Percentiles rank a stretch among this genome's conserved stretches.
These are phyloP conservation scores for Plantago rigida DNA, from an alignment of 305 asterid genomes.

Conservation along the genomic window DNA sequence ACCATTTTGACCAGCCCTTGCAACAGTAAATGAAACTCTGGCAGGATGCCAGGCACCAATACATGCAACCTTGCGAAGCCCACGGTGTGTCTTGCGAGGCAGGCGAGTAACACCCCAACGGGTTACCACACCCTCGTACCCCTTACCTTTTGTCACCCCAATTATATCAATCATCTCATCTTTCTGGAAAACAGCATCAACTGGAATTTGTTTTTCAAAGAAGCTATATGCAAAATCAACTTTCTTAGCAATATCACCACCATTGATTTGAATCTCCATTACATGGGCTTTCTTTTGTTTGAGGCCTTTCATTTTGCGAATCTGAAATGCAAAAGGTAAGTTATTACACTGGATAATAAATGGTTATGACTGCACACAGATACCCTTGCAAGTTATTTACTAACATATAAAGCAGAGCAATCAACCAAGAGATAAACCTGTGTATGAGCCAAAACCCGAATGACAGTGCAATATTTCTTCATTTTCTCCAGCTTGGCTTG, in stretches of 20 bases:
- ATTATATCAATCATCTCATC: constrained; percentile 53
- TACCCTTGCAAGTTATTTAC: background rate
- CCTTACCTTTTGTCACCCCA: constrained; percentile 53
- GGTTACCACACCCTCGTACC: constrained; percentile 50
- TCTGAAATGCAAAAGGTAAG: constrained; percentile 24
- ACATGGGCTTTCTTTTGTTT: constrained; percentile 54
- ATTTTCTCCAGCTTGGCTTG: constrained; percentile 56
- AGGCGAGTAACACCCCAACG: constrained; percentile 61
- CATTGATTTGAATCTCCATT: constrained; percentile 53
- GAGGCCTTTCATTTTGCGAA: constrained; percentile 46
- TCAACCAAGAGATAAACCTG: constrained; percentile 37
- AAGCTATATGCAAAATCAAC: constrained; percentile 45
- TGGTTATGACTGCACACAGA: background rate
- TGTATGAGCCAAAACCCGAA: constrained; percentile 69
- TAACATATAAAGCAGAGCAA: background rate
- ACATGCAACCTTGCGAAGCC: constrained; percentile 53
- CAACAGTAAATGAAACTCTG: constrained; percentile 44
- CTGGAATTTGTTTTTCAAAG: constrained; percentile 47
- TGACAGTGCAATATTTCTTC: constrained; percentile 59
- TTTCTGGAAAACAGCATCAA: constrained; percentile 46
- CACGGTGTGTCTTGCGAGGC: constrained; percentile 53
- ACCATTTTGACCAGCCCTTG: constrained; percentile 54
- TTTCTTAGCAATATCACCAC: constrained; percentile 39
- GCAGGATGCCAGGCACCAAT: constrained; percentile 61
- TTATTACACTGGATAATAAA: background rate